phyloP scores from a whole-genome alignment of 345 rosid genomes.

The Acer yangbiense region DNA sequence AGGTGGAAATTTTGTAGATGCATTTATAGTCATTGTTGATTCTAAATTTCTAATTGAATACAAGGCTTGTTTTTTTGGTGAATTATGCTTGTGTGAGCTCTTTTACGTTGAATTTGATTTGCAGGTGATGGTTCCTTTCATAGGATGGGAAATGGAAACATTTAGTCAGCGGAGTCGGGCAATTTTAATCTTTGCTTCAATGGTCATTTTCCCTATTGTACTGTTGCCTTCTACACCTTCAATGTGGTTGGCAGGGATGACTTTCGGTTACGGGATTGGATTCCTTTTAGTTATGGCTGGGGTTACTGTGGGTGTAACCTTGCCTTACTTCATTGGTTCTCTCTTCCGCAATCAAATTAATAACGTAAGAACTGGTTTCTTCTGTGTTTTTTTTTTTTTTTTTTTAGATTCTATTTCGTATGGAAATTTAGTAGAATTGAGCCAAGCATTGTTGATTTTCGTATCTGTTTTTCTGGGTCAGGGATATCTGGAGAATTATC shows the following conservation, averaged over 20 bases:
- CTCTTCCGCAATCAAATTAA: constrained; percentile 29
- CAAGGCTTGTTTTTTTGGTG: not conserved
- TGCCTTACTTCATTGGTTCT: constrained; percentile 41
- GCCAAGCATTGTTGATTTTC: not conserved
- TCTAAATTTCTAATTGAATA: not conserved
- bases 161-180: constrained; percentile 25
- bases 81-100: not conserved
- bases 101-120: not conserved
- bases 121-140: constrained; percentile 34
- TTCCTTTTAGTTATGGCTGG: constrained; percentile 30
- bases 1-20: no score
- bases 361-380: constrained; percentile 17
- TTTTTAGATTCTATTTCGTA: no score
- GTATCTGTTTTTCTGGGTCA: not conserved
- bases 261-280: constrained; percentile 39
- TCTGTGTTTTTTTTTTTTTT: not conserved
- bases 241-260: constrained; percentile 46
- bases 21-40: not conserved
- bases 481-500: constrained; percentile 36
- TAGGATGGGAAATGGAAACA: constrained; percentile 32
- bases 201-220: constrained; percentile 29
- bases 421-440: not conserved
- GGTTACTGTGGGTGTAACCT: constrained; percentile 31
- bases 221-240: constrained; percentile 46
- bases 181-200: constrained; percentile 27